These are phyloP conservation scores for Kodamaea suecica DNA, from an alignment of 1,139 yeast species.

Conservation along the genomic window DNA sequence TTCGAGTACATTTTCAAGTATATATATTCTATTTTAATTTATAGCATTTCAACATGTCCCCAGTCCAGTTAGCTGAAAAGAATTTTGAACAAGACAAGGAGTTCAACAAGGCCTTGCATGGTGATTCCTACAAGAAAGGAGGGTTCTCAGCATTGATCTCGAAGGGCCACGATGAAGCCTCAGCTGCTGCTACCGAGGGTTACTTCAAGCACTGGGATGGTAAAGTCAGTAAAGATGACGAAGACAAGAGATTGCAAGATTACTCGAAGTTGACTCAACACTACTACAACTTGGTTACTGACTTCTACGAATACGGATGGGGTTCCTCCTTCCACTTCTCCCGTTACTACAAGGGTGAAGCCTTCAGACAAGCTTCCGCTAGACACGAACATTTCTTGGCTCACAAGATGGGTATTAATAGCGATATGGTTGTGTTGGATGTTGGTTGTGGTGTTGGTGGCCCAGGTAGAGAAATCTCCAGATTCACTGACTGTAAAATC, in stretches of 20 bases:
- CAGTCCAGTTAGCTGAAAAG: conserved; percentile 28
- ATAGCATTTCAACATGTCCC: conserved; percentile 5
- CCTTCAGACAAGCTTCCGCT: conserved; percentile 91
- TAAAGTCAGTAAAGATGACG: conserved; percentile 75
- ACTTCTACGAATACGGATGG: conserved; percentile 97
- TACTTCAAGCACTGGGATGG: conserved; percentile 97
- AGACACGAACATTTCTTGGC: conserved; percentile 98
- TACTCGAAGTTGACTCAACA: conserved; percentile 91
- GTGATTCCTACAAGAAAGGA: conserved; percentile 60
- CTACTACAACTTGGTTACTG: conserved; percentile 95
- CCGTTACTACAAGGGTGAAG: conserved; percentile 89
- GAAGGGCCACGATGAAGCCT: conserved; percentile 69
- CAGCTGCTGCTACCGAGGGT: conserved; percentile 79
- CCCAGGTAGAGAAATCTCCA: conserved; percentile 92
- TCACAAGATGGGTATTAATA: conserved; percentile 72
- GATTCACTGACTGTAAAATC: conserved; percentile 84
- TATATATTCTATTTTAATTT: no score
- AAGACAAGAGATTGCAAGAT: conserved; percentile 71
- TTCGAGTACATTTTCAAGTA: conserved; percentile 3
- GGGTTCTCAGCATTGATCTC: conserved; percentile 77
- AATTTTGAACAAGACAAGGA: conserved; percentile 51
- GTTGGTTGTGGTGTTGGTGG: conserved; percentile 99
- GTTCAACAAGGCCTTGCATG: conserved; percentile 86
- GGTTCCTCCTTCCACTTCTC: conserved; percentile 99
- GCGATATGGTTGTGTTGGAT: conserved; percentile 85